phyloP scores from a whole-genome alignment of 257 asterid species.

The Echites panduratus region DNA sequence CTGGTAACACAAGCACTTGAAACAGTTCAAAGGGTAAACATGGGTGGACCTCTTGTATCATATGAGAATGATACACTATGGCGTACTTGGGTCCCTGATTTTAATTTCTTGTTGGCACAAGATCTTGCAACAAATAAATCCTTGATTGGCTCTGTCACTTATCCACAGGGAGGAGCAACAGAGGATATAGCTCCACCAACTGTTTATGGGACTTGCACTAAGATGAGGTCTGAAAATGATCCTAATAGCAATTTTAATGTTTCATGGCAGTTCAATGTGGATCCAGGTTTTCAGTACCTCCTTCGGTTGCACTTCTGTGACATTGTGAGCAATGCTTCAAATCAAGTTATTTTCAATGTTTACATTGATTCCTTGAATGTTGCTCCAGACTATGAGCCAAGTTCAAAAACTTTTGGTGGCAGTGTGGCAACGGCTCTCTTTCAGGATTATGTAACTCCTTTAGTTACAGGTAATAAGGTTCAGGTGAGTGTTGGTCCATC shows the following conservation, averaged over 20 bases:
- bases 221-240: slow-evolving; percentile 38
- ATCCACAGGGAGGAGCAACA: slow-evolving; percentile 51
- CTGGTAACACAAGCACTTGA: slow-evolving; percentile 47
- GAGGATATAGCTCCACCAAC: slow-evolving; percentile 52
- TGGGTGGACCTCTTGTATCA: slow-evolving; percentile 68
- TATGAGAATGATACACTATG: slow-evolving; percentile 56
- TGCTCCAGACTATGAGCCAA: slow-evolving; percentile 45
- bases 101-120: slow-evolving; percentile 24
- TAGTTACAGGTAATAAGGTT: slow-evolving; percentile 26
- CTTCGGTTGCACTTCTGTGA: slow-evolving; percentile 78
- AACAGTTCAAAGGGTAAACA: slow-evolving; percentile 62
- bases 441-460: slow-evolving; percentile 51
- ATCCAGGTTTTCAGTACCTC: slow-evolving; percentile 51
- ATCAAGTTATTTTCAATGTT: slow-evolving; percentile 50
- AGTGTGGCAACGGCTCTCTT: slow-evolving; percentile 48
- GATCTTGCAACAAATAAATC: slow-evolving; percentile 25
- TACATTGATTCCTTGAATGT: slow-evolving; percentile 40
- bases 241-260: slow-evolving; percentile 51
- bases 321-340: slow-evolving; percentile 47
- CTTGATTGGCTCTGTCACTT: slow-evolving; percentile 38
- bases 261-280: slow-evolving; percentile 61
- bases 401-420: slow-evolving; percentile 23
- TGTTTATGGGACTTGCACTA: slow-evolving; percentile 70
- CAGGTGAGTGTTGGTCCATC: slow-evolving; percentile 67
- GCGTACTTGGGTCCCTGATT: slow-evolving; percentile 60